Evolutionary conservation across 2,329 filamentous ascomycete genomes (phyloP), one percentile per base, ranked within the genome.

Genomic region (Exophiala mesophila): DNA sequence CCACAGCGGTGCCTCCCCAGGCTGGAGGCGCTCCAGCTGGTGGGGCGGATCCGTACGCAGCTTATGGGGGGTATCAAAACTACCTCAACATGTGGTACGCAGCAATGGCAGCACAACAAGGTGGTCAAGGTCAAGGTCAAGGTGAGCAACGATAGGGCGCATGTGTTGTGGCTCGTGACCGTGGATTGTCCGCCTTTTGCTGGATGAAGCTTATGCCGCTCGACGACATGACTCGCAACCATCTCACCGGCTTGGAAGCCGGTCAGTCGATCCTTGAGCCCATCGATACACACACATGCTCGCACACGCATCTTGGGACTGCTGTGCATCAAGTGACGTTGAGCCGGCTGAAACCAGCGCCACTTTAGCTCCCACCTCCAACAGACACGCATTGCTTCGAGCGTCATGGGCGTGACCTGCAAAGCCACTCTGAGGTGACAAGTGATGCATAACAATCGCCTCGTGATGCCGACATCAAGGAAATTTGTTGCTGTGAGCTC

Each of bases 1-100:
- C 38, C 16, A 34, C 32, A 21, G 28, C 46, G 10, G 36, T 47
- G 3, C 38, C 47, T 26, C 41, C 40, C 73, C 78, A 56, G 74
- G 44, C 44, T 39, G 45, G 30, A 21, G 73, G 59, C 65, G 44
- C 77, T 75, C 56, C 65, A 67, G 44, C 74, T 47, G 72, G 70
- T 20, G 67, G 62, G 36, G 70, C 71, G 42, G 84, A 86, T 57
- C 82, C 82, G 1, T 92, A 92, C 64, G 86, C 86, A 44, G 74
- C 81, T 44, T 92, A 89, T 65, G 86, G 86, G 53, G 86, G 86
- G 47, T 90, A 90, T 63, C 77, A 88, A 56, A 83, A 83, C 55
- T 92, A 90, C 61, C 66, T 88, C 45, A 78, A 83, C 29, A 72
- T 89, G 55, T 92, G 85, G 85, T 89, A 88, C 67, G 81, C 85